Percentiles rank a stretch among this genome's conserved stretches.
Evolutionary conservation across 2,329 filamentous ascomycete genomes (phyloP).

Genomic region (Colletotrichum tropicicola): DNA sequence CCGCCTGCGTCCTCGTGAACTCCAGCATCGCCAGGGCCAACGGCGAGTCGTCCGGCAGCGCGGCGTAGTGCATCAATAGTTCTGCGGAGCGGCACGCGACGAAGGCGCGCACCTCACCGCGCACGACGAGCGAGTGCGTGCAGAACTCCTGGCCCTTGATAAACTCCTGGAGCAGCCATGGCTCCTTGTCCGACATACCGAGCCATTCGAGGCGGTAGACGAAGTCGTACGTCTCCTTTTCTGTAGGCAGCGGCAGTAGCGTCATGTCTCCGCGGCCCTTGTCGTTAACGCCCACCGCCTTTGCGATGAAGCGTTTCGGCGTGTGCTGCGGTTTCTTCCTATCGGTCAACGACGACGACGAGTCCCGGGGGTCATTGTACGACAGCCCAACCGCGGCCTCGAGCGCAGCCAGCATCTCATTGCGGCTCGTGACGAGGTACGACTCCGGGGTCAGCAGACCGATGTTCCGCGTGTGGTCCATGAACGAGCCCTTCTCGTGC

Average conservation of each 20-base stretch:
- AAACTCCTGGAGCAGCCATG: constrained; percentile 77
- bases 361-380: not conserved
- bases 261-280: constrained; percentile 69
- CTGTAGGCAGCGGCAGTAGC: constrained; percentile 65
- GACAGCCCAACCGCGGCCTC: constrained; percentile 35
- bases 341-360: not conserved
- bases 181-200: constrained; percentile 58
- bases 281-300: constrained; percentile 71
- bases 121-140: constrained; percentile 75
- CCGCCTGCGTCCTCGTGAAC: constrained; percentile 69
- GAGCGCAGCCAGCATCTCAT: constrained; percentile 63
- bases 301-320: constrained; percentile 68
- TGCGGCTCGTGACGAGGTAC: constrained; percentile 59
- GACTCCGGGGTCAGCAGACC: constrained; percentile 64
- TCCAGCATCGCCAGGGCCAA: constrained; percentile 68
- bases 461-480: constrained; percentile 62
- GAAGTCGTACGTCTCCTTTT: constrained; percentile 61
- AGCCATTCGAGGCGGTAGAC: constrained; percentile 57
- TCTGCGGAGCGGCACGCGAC: constrained; percentile 71
- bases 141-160: constrained; percentile 71
- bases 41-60: constrained; percentile 61
- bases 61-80: constrained; percentile 72
- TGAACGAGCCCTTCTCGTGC: constrained; percentile 73
- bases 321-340: constrained; percentile 30
- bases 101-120: constrained; percentile 71